Evolutionary conservation across 78 protist species (phyloP).

Genomic region (Dictyostelium purpureum): DNA sequence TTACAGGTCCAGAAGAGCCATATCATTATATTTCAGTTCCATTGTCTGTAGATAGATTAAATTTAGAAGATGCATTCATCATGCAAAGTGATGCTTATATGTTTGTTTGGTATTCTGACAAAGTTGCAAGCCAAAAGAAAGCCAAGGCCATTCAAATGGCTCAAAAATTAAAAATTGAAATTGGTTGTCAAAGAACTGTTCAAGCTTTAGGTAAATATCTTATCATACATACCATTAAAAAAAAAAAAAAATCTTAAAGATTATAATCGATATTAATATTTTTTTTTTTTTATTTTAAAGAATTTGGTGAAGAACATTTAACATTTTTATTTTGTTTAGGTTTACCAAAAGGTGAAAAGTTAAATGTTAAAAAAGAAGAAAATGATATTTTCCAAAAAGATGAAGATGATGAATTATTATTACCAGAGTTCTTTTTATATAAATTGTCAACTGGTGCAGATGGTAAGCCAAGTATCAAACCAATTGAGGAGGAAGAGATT

Average conservation of each 20-base stretch:
- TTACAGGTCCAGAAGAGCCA: constrained; percentile 58
- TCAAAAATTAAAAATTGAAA: constrained; percentile 60
- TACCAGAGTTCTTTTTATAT: constrained; percentile 53
- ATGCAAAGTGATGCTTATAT: constrained; percentile 68
- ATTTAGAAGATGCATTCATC: constrained; percentile 54
- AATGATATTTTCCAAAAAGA: constrained; percentile 37
- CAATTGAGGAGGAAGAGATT: constrained; percentile 44
- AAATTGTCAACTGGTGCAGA: constrained; percentile 23
- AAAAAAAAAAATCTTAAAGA: not conserved
- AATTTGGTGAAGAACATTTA: constrained; percentile 71
- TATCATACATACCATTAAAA: not conserved
- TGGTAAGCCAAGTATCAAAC: constrained; percentile 30
- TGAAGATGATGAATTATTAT: constrained; percentile 30
- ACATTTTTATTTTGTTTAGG: constrained; percentile 60
- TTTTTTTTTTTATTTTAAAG: constrained; percentile 7
- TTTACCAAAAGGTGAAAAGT: constrained; percentile 54
- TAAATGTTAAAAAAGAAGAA: constrained; percentile 17
- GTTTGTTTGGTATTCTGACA: constrained; percentile 50
- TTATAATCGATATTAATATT: not conserved
- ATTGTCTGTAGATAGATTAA: constrained; percentile 21
- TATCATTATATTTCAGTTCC: constrained; percentile 41
- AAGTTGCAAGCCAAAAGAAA: constrained; percentile 18
- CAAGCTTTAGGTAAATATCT: constrained; percentile 38
- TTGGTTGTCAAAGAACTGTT: constrained; percentile 74
- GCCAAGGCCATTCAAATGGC: constrained; percentile 79